These are phyloP conservation scores for Vachellia collinsii DNA, from an alignment of 306 rosid genomes.

Conservation along the genomic window DNA sequence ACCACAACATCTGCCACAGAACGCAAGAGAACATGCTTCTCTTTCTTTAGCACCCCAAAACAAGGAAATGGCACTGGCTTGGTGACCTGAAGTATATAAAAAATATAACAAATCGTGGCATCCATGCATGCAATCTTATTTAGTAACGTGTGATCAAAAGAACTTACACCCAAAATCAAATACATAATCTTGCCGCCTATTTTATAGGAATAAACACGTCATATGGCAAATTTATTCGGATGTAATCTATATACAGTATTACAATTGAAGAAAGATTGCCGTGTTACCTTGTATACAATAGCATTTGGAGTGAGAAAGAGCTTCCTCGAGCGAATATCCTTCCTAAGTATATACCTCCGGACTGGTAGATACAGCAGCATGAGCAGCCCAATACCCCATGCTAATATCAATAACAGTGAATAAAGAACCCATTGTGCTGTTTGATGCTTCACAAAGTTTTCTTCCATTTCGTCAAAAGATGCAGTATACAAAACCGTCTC, in stretches of 20 bases:
- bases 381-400: constrained; percentile 86
- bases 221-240: not conserved
- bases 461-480: constrained; percentile 78
- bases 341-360: constrained; percentile 67
- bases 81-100: constrained; percentile 61
- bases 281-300: constrained; percentile 72
- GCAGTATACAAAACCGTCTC: constrained; percentile 66
- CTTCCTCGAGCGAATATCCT: constrained; percentile 70
- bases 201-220: not conserved
- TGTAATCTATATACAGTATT: not conserved
- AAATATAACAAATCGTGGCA: constrained; percentile 31
- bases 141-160: not conserved
- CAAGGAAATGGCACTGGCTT: constrained; percentile 93
- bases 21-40: constrained; percentile 89
- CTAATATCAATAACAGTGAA: constrained; percentile 69
- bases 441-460: constrained; percentile 63
- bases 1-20: constrained; percentile 84
- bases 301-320: constrained; percentile 81
- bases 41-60: constrained; percentile 81
- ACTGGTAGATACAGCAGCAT: constrained; percentile 83
- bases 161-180: not conserved
- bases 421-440: constrained; percentile 81
- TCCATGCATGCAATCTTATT: not conserved
- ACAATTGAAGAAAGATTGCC: not conserved
- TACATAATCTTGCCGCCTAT: not conserved